These are phyloP conservation scores for Haberlea rhodopensis DNA, from an alignment of 257 asterid genomes.

Conservation along the genomic window DNA sequence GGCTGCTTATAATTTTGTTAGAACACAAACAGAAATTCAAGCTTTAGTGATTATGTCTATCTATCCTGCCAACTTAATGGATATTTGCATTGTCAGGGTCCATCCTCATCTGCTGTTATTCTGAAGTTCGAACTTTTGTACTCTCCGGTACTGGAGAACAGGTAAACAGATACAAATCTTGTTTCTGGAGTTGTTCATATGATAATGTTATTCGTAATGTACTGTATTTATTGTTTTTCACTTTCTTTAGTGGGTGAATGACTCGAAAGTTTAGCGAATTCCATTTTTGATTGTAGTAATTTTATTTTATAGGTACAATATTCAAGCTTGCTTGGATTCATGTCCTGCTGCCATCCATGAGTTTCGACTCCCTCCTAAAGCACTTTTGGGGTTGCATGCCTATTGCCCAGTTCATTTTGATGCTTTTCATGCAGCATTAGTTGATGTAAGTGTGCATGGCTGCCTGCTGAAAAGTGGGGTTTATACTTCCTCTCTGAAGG, in stretches of 20 bases:
- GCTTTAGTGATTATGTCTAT: slow-evolving; percentile 4
- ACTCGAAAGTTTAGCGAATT: neutral
- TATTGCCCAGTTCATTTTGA: slow-evolving; percentile 97
- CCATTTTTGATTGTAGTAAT: slow-evolving; percentile 25
- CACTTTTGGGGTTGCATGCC: slow-evolving; percentile 90
- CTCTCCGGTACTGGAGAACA: slow-evolving; percentile 73
- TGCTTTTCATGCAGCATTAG: slow-evolving; percentile 83
- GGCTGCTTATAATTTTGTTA: slow-evolving; percentile 15
- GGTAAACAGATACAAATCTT: slow-evolving; percentile 41
- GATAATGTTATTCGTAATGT: slow-evolving; percentile 7
- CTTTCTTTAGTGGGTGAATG: slow-evolving; percentile 8
- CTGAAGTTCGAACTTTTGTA: slow-evolving; percentile 89
- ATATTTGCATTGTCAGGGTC: slow-evolving; percentile 51
- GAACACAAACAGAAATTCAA: slow-evolving; percentile 11
- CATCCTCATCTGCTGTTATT: slow-evolving; percentile 71
- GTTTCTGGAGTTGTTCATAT: slow-evolving; percentile 10
- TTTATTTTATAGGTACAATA: slow-evolving; percentile 49
- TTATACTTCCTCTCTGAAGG: slow-evolving; percentile 60
- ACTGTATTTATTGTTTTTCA: slow-evolving; percentile 4
- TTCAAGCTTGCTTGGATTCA: slow-evolving; percentile 64
- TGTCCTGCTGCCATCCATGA: slow-evolving; percentile 91
- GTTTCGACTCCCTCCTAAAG: slow-evolving; percentile 87
- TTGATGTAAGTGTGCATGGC: slow-evolving; percentile 77
- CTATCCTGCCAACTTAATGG: slow-evolving; percentile 27
- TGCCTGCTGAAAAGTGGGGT: slow-evolving; percentile 69